phyloP scores from a whole-genome alignment of 345 rosid species.

The Xanthoceras sorbifolium region DNA sequence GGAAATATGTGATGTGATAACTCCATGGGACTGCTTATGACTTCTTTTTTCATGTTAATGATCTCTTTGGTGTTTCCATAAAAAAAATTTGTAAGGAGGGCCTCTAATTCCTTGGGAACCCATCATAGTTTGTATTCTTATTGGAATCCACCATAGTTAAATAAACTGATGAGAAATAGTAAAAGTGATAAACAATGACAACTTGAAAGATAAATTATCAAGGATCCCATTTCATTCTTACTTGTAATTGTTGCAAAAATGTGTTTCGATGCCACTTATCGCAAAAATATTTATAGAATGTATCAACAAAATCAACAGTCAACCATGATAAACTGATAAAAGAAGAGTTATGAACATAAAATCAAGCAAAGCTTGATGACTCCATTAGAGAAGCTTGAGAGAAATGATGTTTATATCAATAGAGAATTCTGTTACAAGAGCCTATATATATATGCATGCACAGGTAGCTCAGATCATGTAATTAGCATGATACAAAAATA shows the following conservation, averaged over 20 bases:
- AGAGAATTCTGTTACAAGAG: no score
- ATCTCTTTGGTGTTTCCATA: constrained; percentile 43
- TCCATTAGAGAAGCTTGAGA: no score
- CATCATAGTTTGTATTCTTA: constrained; percentile 21
- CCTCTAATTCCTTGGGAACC: constrained; percentile 39
- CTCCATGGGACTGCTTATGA: constrained; percentile 17
- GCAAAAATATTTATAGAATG: no score
- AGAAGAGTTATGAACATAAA: no score
- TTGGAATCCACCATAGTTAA: constrained; percentile 37
- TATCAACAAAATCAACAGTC: no score
- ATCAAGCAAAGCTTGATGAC: no score
- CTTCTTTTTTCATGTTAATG: constrained; percentile 21
- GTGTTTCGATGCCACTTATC: no score
- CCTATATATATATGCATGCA: no score
- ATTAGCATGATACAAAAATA: no score
- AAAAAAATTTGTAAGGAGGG: constrained; percentile 39
- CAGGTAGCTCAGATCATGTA: no score
- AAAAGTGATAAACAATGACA: constrained; percentile 15
- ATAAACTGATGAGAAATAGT: constrained; percentile 16
- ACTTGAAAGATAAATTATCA: background rate
- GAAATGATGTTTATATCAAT: no score
- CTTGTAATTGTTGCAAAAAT: background rate
- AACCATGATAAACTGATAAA: no score
- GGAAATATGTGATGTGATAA: constrained; percentile 29
- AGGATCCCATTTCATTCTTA: constrained; percentile 10